Evolutionary conservation across 1,284 basidiomycete genomes (phyloP).

Genomic region (Coniferiporia sulphurascens): DNA sequence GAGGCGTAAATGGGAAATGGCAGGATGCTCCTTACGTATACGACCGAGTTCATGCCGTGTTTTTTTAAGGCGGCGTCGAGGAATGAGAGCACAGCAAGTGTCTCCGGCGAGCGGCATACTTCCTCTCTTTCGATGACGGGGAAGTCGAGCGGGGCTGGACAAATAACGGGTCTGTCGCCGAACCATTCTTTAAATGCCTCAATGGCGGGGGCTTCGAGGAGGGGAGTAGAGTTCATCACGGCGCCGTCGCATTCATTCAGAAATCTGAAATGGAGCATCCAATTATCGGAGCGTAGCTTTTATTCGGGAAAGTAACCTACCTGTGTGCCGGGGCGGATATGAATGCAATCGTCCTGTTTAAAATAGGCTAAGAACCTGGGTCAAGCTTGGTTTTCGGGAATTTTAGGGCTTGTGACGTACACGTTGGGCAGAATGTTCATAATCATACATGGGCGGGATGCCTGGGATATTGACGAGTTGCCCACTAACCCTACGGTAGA

Average conservation of each 20-base stretch:
- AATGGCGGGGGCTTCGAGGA: neutral
- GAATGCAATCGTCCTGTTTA: neutral
- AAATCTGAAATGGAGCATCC: neutral
- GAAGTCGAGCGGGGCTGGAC: neutral
- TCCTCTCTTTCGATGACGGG: conserved; percentile 4
- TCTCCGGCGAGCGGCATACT: neutral
- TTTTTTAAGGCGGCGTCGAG: conserved; percentile 9
- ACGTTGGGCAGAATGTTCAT: conserved; percentile 7
- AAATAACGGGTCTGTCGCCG: neutral
- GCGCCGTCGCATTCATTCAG: conserved; percentile 9
- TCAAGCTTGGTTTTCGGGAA: neutral
- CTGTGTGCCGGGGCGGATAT: neutral
- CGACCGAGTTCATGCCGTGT: conserved; percentile 14
- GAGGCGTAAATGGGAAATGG: neutral
- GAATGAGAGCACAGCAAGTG: conserved; percentile 1
- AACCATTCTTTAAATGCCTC: conserved; percentile 6
- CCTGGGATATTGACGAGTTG: conserved; percentile 11
- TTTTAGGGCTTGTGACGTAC: neutral
- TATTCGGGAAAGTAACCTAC: neutral
- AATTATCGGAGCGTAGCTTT: neutral
- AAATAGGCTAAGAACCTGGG: neutral
- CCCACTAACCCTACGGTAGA: neutral
- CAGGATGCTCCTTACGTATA: conserved; percentile 10
- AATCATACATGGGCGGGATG: conserved; percentile 14
- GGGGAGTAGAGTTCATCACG: neutral